These are phyloP conservation scores for Hymenoscyphus occultus DNA, from an alignment of 2,329 filamentous ascomycete genomes.

Conservation along the genomic window DNA sequence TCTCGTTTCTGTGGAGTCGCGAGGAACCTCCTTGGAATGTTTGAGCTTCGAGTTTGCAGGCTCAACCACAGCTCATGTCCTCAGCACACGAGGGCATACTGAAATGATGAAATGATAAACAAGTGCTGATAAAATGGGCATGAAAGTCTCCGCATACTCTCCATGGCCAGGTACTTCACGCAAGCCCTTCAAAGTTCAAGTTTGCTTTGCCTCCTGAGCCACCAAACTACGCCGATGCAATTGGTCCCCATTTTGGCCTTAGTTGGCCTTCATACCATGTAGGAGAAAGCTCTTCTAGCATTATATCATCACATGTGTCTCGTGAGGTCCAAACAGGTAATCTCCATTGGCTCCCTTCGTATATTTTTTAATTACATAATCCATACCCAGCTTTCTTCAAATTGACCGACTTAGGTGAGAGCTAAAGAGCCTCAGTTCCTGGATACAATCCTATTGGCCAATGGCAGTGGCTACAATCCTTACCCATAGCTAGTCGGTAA, in stretches of 20 bases:
- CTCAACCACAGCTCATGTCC: background rate
- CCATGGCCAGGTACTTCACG: background rate
- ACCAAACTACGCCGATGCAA: background rate
- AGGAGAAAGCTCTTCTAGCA: too few species aligned
- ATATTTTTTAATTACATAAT: background rate
- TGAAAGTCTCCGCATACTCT: background rate
- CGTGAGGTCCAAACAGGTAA: background rate
- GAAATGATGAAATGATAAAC: background rate
- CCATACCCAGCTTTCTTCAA: background rate
- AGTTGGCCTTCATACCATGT: background rate
- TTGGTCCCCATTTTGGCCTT: background rate
- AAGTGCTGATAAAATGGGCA: background rate
- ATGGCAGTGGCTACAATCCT: background rate
- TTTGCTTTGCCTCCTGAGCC: background rate
- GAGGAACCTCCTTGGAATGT: too few species aligned
- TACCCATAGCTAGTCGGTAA: background rate
- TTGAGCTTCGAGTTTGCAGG: background rate
- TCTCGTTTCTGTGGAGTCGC: background rate
- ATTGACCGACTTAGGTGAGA: background rate
- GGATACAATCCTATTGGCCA: background rate
- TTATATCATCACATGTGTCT: too few species aligned
- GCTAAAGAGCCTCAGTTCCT: background rate
- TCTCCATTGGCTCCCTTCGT: slow-evolving; percentile 1
- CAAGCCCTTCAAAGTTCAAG: background rate
- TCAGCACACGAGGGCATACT: background rate